phyloP scores from a whole-genome alignment of 1,284 basidiomycete genomes.

The Apiotrichum porosum region DNA sequence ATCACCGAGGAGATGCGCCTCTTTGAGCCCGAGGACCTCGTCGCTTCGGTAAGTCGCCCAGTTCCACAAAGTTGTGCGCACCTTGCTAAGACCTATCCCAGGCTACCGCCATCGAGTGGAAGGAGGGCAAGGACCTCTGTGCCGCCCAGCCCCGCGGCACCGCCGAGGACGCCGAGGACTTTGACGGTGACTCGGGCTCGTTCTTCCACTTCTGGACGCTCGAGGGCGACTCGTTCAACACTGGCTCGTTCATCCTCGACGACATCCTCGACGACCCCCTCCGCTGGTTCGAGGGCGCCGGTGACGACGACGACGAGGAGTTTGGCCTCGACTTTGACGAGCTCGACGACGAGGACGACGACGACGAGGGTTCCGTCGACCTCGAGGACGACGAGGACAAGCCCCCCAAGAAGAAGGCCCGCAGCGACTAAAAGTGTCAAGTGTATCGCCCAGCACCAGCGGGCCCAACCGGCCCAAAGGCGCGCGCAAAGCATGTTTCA shows the following conservation, averaged over 20 bases:
- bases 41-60: constrained; percentile 25
- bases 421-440: no score
- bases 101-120: constrained; percentile 50
- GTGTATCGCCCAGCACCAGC: no score
- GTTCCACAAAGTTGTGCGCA: no score
- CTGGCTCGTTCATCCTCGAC: constrained; percentile 20
- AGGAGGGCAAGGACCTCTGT: constrained; percentile 50
- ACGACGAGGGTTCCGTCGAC: constrained; percentile 42
- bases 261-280: constrained; percentile 39
- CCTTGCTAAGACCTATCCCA: constrained; percentile 11
- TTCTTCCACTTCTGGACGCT: constrained; percentile 53
- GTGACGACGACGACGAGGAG: constrained; percentile 20
- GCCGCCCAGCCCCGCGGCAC: constrained; percentile 46
- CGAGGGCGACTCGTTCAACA: constrained; percentile 29
- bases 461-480: no score
- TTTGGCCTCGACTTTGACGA: no score
- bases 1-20: constrained; percentile 34
- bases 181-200: constrained; percentile 49
- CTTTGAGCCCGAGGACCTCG: constrained; percentile 32
- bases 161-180: constrained; percentile 26
- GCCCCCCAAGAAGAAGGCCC: constrained; percentile 33
- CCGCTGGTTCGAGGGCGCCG: constrained; percentile 37
- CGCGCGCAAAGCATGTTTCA: no score
- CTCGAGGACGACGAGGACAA: constrained; percentile 37
- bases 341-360: constrained; percentile 38